Conservation (phyloP, 2,329 filamentous ascomycete genomes). For the Pseudogymnoascus sp. region DNA sequence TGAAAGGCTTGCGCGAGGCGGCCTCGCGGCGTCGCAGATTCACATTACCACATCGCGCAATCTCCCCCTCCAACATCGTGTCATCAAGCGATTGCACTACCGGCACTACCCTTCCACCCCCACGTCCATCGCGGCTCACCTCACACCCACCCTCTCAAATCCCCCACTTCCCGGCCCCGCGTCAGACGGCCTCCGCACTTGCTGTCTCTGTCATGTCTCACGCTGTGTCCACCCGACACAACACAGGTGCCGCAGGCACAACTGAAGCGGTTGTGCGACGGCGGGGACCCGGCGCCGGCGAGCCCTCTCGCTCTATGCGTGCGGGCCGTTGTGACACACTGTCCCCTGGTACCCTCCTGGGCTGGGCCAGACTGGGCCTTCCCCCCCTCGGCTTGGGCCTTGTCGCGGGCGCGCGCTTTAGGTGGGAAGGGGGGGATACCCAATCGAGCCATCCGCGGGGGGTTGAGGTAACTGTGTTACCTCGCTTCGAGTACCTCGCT, state of each 20-base stretch:
- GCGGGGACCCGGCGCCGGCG: not conserved
- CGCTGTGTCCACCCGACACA: not conserved
- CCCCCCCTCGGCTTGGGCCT: not conserved
- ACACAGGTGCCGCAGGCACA: not conserved
- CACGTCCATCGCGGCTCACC: not conserved
- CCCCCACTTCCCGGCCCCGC: conserved; percentile 1
- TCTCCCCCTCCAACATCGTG: not conserved
- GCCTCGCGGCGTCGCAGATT: not conserved
- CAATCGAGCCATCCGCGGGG: not conserved
- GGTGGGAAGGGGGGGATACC: not conserved
- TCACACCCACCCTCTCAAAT: not conserved
- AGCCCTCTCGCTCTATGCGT: not conserved
- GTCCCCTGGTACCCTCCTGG: not conserved
- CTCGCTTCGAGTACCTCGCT: not conserved
- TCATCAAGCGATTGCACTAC: conserved; percentile 1
- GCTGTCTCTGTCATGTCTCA: not conserved
- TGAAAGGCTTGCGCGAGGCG: not conserved
- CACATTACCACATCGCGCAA: conserved; percentile 3
- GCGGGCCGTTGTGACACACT: not conserved
- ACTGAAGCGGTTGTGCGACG: not conserved
- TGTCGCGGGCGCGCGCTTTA: not conserved
- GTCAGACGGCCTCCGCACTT: not conserved
- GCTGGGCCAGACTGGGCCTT: not conserved
- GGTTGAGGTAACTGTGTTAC: not conserved
- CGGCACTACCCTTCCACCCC: not conserved